These are phyloP conservation scores for Macadamia integrifolia DNA, from an alignment of 164 flowering plant genomes.

Conservation along the genomic window DNA sequence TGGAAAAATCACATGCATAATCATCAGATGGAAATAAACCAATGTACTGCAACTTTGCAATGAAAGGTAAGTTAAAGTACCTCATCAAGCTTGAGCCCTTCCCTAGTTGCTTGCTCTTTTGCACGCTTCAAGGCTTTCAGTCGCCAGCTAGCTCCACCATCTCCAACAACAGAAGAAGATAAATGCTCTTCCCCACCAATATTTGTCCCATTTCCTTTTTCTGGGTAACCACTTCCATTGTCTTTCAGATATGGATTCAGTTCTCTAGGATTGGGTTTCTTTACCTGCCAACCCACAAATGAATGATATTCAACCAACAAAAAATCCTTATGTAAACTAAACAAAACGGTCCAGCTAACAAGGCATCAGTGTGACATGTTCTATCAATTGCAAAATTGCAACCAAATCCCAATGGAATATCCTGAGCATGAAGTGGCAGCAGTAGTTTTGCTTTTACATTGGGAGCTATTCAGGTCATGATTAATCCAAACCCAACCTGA, in stretches of 20 bases:
- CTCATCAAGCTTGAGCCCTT: conserved; percentile 72
- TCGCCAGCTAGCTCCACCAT: conserved; percentile 99
- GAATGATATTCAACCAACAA: neutral
- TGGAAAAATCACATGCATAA: conserved; percentile 16
- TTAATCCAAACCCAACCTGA: neutral
- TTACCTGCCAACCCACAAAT: conserved; percentile 25
- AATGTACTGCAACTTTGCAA: neutral
- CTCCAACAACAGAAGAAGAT: conserved; percentile 72
- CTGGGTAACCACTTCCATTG: conserved; percentile 86
- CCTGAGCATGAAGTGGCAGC: neutral
- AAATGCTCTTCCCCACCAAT: conserved; percentile 28
- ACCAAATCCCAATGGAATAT: neutral
- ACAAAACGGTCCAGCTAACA: neutral
- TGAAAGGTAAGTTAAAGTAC: conserved; percentile 24
- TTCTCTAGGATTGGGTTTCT: conserved; percentile 62
- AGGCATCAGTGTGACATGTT: neutral
- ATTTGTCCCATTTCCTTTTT: conserved; percentile 35
- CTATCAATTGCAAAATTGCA: neutral
- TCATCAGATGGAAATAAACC: neutral
- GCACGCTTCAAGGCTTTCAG: conserved; percentile 92
- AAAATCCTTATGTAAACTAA: neutral
- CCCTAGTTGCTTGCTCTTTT: conserved; percentile 90
- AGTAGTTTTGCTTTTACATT: neutral
- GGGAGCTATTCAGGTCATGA: neutral
- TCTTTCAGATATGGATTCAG: conserved; percentile 77